Conservation (phyloP, 768 basidiomycete species). For the Boletus barrowsii region DNA sequence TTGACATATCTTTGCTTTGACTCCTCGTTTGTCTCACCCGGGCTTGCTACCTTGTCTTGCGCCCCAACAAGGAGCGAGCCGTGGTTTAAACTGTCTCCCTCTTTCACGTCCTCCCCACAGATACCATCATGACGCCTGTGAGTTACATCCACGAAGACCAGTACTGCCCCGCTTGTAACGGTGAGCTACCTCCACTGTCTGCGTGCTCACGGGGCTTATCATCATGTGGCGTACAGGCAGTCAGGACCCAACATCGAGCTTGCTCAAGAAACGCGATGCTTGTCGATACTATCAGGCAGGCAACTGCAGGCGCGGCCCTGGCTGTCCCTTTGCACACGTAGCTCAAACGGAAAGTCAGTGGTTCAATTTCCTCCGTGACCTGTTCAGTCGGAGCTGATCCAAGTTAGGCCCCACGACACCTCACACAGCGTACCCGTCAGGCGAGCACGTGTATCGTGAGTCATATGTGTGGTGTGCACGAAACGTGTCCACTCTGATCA, state of each 20-base stretch:
- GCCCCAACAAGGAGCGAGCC: slow-evolving; percentile 26
- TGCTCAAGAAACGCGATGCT: slow-evolving; percentile 7
- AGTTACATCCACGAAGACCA: slow-evolving; percentile 15
- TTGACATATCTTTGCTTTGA: slow-evolving; percentile 16
- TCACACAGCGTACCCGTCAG: slow-evolving; percentile 9
- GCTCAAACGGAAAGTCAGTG: slow-evolving; percentile 18
- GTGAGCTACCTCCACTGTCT: slow-evolving; percentile 11
- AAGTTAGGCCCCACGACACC: slow-evolving; percentile 7
- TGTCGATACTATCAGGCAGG: slow-evolving; percentile 29
- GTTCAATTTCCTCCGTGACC: background rate
- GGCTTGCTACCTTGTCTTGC: slow-evolving; percentile 36
- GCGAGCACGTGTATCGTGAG: slow-evolving; percentile 21
- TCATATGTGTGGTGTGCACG: background rate
- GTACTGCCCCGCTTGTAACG: slow-evolving; percentile 3
- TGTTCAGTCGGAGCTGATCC: slow-evolving; percentile 10
- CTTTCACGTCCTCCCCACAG: background rate
- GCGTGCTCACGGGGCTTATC: slow-evolving; percentile 2
- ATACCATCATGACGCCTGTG: slow-evolving; percentile 5
- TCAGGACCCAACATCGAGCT: slow-evolving; percentile 1
- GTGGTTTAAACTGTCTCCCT: slow-evolving; percentile 13
- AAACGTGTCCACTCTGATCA: background rate
- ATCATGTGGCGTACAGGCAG: slow-evolving; percentile 11
- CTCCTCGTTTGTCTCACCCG: slow-evolving; percentile 22
- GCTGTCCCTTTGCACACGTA: slow-evolving; percentile 27
- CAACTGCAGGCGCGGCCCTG: slow-evolving; percentile 25